Evolutionary conservation across 2,329 filamentous ascomycete species (phyloP).

Genomic region (Tolypocladium tropicale): DNA sequence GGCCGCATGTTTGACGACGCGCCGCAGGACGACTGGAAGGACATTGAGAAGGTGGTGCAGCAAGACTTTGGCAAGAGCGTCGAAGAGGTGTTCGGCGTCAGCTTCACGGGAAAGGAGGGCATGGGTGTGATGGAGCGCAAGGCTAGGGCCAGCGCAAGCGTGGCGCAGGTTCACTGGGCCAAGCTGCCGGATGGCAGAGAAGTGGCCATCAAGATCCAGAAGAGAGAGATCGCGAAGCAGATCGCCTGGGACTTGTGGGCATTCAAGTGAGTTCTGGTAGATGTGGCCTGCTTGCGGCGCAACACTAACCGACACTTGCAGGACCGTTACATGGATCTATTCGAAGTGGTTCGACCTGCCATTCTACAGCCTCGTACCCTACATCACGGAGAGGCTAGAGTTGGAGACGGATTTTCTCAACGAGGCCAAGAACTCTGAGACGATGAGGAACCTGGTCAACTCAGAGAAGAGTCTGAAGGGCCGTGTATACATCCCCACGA

Average conservation of each 20-base stretch:
- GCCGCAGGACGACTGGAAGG: conserved; percentile 80
- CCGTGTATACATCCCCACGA: conserved; percentile 78
- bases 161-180: conserved; percentile 96
- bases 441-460: conserved; percentile 69
- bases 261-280: conserved; percentile 56
- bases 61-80: conserved; percentile 81
- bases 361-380: conserved; percentile 81
- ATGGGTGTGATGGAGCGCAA: conserved; percentile 51
- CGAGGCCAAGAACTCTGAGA: conserved; percentile 79
- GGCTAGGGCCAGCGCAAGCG: conserved; percentile 70
- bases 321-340: conserved; percentile 72
- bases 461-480: conserved; percentile 65
- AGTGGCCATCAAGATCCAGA: conserved; percentile 94
- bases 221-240: conserved; percentile 83
- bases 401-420: conserved; percentile 92
- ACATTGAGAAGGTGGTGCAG: conserved; percentile 73
- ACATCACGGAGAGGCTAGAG: conserved; percentile 82
- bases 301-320: conserved; percentile 15
- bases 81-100: conserved; percentile 88
- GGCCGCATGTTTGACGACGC: conserved; percentile 95
- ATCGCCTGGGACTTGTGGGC: conserved; percentile 93
- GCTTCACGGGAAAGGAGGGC: conserved; percentile 63
- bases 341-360: conserved; percentile 88
- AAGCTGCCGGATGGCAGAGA: conserved; percentile 75
- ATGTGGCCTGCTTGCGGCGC: neutral